Evolutionary conservation across 2,329 filamentous ascomycete species (phyloP).

Genomic region (Colletotrichum lupini): DNA sequence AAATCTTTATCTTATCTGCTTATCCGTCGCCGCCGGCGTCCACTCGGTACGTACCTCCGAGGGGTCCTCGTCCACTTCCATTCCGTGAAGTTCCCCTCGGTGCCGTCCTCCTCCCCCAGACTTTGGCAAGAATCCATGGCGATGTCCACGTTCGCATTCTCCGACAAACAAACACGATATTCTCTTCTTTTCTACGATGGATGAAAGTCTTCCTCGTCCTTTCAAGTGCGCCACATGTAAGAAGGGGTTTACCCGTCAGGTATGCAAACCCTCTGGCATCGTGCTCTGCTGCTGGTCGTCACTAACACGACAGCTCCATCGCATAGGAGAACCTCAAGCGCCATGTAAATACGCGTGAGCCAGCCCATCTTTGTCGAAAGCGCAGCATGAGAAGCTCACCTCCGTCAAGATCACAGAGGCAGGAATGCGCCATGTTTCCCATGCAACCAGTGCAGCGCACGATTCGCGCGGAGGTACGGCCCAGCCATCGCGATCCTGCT

Average conservation of each 20-base stretch:
- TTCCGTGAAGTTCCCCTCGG: background rate
- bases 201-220: constrained; percentile 16
- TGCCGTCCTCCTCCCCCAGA: constrained; percentile 1
- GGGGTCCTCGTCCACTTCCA: background rate
- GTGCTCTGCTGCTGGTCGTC: background rate
- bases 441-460: constrained; percentile 10
- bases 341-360: constrained; percentile 26
- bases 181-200: background rate
- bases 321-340: constrained; percentile 23
- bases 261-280: background rate
- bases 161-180: background rate
- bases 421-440: constrained; percentile 18
- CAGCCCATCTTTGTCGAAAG: background rate
- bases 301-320: constrained; percentile 8
- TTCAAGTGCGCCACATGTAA: constrained; percentile 25
- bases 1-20: constrained; percentile 4
- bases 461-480: constrained; percentile 15
- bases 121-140: background rate
- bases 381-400: background rate
- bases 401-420: constrained; percentile 9
- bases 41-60: constrained; percentile 1
- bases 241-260: constrained; percentile 22
- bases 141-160: constrained; percentile 10
- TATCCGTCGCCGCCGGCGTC: background rate
- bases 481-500: background rate